Base-by-base conservation (phyloP, 192 early-diverging fungal genomes). In the Spizellomyces sp. region DNA sequence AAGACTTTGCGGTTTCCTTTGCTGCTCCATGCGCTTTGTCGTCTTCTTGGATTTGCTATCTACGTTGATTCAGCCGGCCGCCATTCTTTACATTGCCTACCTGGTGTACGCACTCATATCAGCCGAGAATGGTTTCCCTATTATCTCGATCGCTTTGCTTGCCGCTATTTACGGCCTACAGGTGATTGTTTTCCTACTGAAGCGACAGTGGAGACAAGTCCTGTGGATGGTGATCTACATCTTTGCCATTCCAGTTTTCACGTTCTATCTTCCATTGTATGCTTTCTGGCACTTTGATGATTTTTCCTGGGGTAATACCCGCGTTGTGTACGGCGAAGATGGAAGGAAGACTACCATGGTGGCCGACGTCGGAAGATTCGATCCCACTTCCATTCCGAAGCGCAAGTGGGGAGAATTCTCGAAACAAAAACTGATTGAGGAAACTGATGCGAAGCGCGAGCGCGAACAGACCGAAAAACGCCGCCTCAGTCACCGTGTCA, bases 261-360 rank as follows among this genome's bases (percentile, higher is more conserved):
- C 91, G 12, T 93, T 95, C 79, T 90, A 91, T 66, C 81, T 96
- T 21, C 94, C 94, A 0, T 70, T 95, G 27, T 99, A 99, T 77
- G 86, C 95, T 19, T 99, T 96, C 89, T 99, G 97, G 97, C 94
- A 96, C 81, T 96, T 99, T 78, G 97, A 99, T 73, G 96, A 99
- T 74, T 99, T 99, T 75, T 97, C 95, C 10, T 99, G 97, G 97
- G 96, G 96, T 67, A 95, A 95, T 75, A 98, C 95, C 44, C 92
- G 95, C 82, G 68, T 93, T 19, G 93, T 96, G 0, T 86, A 93
- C 48, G 96, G 94, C 62, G 93, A 94, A 76, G 89, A 86, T 55
- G 94, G 94, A 9, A 74, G 66, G 48, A 72, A 77, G 62, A 66
- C 52, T 10, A 69, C 62, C 47, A 45, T 75, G 36, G 27, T 61